These are phyloP conservation scores for Gleditsia sinensis DNA, from an alignment of 306 rosid species.

Conservation along the genomic window DNA sequence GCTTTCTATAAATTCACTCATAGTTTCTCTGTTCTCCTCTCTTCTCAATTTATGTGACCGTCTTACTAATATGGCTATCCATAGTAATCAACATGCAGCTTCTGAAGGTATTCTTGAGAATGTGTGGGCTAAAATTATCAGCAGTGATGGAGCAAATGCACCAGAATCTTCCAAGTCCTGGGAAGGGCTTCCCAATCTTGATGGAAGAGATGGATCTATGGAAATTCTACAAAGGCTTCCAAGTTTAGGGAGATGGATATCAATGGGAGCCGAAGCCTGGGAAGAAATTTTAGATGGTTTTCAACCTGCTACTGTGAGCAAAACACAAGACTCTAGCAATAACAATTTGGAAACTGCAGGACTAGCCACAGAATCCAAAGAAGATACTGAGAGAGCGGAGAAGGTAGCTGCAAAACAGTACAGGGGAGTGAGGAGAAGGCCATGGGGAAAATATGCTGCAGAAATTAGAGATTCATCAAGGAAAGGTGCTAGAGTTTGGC, in stretches of 20 bases:
- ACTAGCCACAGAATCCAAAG: not conserved
- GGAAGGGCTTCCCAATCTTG: conserved; percentile 51
- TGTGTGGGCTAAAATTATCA: conserved; percentile 63
- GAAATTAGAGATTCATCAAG: conserved; percentile 67
- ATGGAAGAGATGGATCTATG: conserved; percentile 42
- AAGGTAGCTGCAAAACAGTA: conserved; percentile 44
- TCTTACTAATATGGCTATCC: conserved; percentile 40
- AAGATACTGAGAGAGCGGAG: conserved; percentile 12
- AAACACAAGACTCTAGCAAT: conserved; percentile 12
- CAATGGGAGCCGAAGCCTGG: conserved; percentile 73
- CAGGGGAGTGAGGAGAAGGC: conserved; percentile 76
- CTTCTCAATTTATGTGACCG: conserved; percentile 10
- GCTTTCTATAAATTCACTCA: conserved; percentile 9
- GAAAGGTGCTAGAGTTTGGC: conserved; percentile 72
- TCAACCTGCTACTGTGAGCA: not conserved
- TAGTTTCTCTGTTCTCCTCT: conserved; percentile 4
- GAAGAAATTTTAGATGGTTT: conserved; percentile 51
- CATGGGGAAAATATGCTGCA: conserved; percentile 80
- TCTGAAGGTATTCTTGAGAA: conserved; percentile 62
- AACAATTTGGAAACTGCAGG: conserved; percentile 17
- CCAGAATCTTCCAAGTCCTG: conserved; percentile 32
- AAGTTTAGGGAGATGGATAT: conserved; percentile 66
- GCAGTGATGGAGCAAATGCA: conserved; percentile 30
- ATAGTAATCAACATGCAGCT: conserved; percentile 28
- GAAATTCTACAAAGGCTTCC: conserved; percentile 56